Evolutionary conservation across 2,329 filamentous ascomycete genomes (phyloP).

Genomic region (Colletotrichum lini): DNA sequence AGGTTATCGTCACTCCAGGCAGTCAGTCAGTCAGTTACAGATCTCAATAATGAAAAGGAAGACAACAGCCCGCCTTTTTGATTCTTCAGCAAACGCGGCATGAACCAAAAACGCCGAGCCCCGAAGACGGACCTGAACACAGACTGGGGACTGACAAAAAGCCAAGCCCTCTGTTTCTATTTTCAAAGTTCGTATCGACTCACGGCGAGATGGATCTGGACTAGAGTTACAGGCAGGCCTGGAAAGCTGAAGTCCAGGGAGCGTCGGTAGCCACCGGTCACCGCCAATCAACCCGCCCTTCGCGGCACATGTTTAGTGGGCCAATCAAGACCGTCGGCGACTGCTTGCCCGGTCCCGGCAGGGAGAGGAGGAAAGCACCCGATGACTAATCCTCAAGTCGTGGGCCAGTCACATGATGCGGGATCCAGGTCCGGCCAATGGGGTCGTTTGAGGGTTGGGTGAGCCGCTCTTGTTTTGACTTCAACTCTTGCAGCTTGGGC

Average conservation of each 20-base stretch:
- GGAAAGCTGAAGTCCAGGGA: background rate
- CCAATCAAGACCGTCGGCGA: slow-evolving; percentile 4
- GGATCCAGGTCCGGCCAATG: background rate
- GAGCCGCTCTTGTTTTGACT: slow-evolving; percentile 36
- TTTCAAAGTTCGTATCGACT: background rate
- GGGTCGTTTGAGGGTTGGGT: background rate
- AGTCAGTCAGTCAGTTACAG: background rate
- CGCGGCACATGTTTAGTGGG: background rate
- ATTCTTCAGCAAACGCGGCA: background rate
- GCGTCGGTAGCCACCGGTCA: background rate
- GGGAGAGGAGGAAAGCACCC: background rate
- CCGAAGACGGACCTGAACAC: background rate
- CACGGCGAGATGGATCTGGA: background rate
- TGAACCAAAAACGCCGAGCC: background rate
- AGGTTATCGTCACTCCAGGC: background rate
- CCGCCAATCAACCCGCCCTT: slow-evolving; percentile 20
- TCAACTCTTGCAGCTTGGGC: slow-evolving; percentile 13
- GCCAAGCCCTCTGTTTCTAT: background rate
- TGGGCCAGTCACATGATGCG: slow-evolving; percentile 7
- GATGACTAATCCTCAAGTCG: background rate
- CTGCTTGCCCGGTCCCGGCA: background rate
- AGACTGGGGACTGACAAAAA: background rate
- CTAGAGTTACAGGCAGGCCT: background rate
- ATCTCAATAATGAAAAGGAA: background rate
- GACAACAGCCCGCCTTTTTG: background rate